phyloP scores from a whole-genome alignment of 2,329 filamentous ascomycete genomes.

The Truncatella angustata region DNA sequence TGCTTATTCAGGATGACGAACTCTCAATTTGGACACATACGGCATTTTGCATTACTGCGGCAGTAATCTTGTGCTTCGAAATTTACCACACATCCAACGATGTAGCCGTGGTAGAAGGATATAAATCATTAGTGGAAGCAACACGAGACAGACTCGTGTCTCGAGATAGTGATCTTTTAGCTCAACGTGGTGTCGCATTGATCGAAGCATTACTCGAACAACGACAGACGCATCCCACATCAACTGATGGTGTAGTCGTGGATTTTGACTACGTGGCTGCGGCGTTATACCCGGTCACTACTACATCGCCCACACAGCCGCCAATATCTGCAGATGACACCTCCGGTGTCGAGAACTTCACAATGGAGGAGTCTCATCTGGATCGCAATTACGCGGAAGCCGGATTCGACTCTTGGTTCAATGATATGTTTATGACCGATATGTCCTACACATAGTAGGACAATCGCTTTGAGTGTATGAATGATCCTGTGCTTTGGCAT shows the following conservation, averaged over 20 bases:
- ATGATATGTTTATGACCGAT: not conserved
- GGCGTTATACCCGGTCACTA: not conserved
- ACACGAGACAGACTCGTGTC: not conserved
- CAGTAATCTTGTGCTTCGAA: constrained; percentile 2
- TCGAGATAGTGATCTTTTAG: not conserved
- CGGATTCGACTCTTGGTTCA: not conserved
- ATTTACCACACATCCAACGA: not conserved
- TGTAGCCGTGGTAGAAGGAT: not conserved
- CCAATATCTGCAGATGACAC: not conserved
- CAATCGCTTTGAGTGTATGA: too few species aligned
- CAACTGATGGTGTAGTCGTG: not conserved
- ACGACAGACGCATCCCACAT: not conserved
- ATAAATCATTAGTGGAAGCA: not conserved
- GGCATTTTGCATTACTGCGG: constrained; percentile 1
- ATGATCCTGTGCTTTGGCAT: too few species aligned
- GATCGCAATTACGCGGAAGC: not conserved
- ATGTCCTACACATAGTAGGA: not conserved
- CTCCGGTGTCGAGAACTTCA: not conserved
- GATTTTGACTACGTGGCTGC: not conserved
- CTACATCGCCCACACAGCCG: not conserved
- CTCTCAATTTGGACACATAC: constrained; percentile 5
- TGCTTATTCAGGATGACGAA: not conserved
- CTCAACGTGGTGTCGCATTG: not conserved
- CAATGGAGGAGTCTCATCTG: not conserved
- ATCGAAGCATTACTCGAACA: constrained; percentile 1